Conservation (phyloP, 2,329 filamentous ascomycete genomes). For the Aspergillus brunneoviolaceus region DNA sequence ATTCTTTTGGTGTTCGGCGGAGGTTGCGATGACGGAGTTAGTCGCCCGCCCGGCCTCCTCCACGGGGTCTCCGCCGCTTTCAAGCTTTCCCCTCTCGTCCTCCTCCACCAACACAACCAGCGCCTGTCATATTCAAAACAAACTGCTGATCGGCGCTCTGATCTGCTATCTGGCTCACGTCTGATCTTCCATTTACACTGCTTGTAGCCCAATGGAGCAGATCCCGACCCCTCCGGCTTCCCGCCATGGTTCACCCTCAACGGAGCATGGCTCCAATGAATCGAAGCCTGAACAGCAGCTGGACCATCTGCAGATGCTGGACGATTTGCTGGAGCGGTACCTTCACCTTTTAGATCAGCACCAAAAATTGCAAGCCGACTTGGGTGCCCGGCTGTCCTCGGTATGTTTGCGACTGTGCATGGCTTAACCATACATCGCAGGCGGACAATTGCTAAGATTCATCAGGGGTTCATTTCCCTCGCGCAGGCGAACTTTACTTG, state of each 20-base stretch:
- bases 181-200: not conserved
- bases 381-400: constrained; percentile 40
- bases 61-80: constrained; percentile 11
- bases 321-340: constrained; percentile 44
- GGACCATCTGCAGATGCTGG: constrained; percentile 37
- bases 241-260: constrained; percentile 29
- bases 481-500: constrained; percentile 51
- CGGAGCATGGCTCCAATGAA: constrained; percentile 21
- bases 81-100: not conserved
- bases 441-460: constrained; percentile 2
- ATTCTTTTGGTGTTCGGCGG: constrained; percentile 34
- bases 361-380: constrained; percentile 39
- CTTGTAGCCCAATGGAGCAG: constrained; percentile 28
- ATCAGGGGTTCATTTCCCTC: constrained; percentile 49
- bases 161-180: not conserved
- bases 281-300: constrained; percentile 9
- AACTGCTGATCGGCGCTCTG: not conserved
- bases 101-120: not conserved
- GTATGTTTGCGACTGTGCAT: constrained; percentile 28
- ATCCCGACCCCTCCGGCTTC: constrained; percentile 38
- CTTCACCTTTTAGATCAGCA: constrained; percentile 45
- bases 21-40: constrained; percentile 39
- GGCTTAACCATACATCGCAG: not conserved
- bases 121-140: not conserved
- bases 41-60: constrained; percentile 24